Percentiles rank a stretch among this genome's conserved stretches.
These are phyloP conservation scores for Arachis monticola DNA, from an alignment of 331 rosid species.

Conservation along the genomic window DNA sequence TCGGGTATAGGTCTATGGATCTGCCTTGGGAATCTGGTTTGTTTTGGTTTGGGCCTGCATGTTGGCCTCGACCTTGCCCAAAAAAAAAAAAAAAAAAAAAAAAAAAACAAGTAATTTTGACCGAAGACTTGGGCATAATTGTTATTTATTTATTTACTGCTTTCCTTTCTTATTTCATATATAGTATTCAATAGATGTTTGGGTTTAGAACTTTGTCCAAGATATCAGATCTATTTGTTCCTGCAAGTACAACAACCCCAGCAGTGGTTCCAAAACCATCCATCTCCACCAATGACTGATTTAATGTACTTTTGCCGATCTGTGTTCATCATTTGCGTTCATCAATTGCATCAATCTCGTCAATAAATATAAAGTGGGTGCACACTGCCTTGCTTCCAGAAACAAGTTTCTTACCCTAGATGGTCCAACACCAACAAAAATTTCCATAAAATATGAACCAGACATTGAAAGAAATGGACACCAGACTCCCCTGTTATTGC, in stretches of 20 bases:
- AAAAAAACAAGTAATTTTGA: no score
- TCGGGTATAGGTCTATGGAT: no score
- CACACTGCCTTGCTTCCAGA: conserved; percentile 86
- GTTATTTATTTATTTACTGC: no score
- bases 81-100: no score
- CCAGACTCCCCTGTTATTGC: conserved; percentile 97
- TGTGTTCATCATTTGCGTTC: conserved; percentile 84
- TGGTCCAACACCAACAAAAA: conserved; percentile 93
- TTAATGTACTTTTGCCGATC: conserved; percentile 77
- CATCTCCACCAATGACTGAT: conserved; percentile 96
- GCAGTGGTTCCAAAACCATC: conserved; percentile 93
- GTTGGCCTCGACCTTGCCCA: no score
- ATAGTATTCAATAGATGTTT: no score
- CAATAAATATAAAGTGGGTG: conserved; percentile 91
- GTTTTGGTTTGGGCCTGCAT: no score
- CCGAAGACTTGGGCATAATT: no score
- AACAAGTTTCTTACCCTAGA: conserved; percentile 93
- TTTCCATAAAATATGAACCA: conserved; percentile 94
- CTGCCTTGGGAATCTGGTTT: no score
- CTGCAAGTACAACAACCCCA: conserved; percentile 97
- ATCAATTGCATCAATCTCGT: conserved; percentile 96
- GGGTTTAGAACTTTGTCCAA: conserved; percentile 74
- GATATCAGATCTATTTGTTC: conserved; percentile 94
- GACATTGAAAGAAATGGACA: conserved; percentile 87
- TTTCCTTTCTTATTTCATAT: no score